Base-by-base conservation (phyloP, 2,329 filamentous ascomycete genomes). In the Stromatinia cepivora region DNA sequence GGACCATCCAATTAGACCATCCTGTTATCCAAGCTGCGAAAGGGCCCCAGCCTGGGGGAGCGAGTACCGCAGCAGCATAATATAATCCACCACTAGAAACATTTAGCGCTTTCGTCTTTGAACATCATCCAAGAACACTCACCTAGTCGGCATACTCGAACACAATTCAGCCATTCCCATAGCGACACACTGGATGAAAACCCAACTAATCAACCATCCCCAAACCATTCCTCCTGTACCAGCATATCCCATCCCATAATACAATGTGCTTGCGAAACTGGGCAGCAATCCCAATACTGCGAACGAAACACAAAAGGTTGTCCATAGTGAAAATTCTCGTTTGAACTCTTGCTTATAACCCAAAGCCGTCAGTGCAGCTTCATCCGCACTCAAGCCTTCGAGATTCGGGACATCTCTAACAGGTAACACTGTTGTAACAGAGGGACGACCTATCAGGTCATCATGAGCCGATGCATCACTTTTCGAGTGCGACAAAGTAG, bases 161-260 rank as follows among this genome's bases (percentile, higher is more conserved):
- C 90, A 92, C 25, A 92, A 81, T 79, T 92, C 90, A 1, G 90
- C 90, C 86, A 89, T 88, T 28, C 85, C 85, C 79, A 87, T 84
- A 11, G 90, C 90, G 69, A 92, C 86, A 78, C 86, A 88, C 76
- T 92, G 86, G 52, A 92, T 91, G 53, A 91, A 91, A 7, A 89
- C 73, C 85, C 92, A 90, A 62, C 89, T 89, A 58, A 92, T 82
- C 39, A 92, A 80, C 90, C 90, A 93, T 7, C 90, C 90, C 90
- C 90, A 92, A 2, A 88, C 88, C 88, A 92, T 91, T 34, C 88
- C 88, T 70, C 82, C 84, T 0, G 84, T 86, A 6, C 85, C 83
- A 31, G 84, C 83, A 77, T 86, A 86, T 50, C 85, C 84, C 82
- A 88, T 87, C 73, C 90, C 90, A 83, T 92, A 92, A 76, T 85